Base-by-base conservation (phyloP, 2,329 filamentous ascomycete species). In the Apiospora pterosperma region DNA sequence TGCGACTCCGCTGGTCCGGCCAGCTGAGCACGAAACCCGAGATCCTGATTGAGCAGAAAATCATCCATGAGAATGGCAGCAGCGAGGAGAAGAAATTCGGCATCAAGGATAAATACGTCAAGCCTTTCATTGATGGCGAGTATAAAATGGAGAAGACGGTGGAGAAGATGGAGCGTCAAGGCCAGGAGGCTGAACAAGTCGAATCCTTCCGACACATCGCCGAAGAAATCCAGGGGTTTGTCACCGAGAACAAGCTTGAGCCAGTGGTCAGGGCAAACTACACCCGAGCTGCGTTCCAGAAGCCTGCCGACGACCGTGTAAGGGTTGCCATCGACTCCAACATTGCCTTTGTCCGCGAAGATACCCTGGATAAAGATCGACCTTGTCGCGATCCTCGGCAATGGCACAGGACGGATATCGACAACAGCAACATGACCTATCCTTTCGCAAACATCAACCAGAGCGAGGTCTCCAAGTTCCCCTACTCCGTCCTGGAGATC, bases 21-120 rank as follows among this genome's bases (percentile, higher is more conserved):
- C 91, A 95, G 71, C 82, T 99, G 61, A 87, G 85, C 64, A 83
- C 91, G 55, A 90, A 89, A 71, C 92, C 93, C 0, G 91, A 96
- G 64, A 90, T 99, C 63, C 86, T 89, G 67, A 80, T 98, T 41
- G 96, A 98, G 81, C 93, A 97, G 78, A 99, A 98, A 83, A 90
- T 88, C 12, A 88, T 96, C 64, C 87, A 90, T 64, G 88, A 91
- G 61, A 90, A 91, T 70, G 90, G 93, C 68, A 86, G 84, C 63
- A 96, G 91, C 76, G 88, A 91, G 69, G 93, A 97, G 76, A 86
- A 89, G 70, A 89, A 89, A 70, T 92, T 98, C 71, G 82, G 87
- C 25, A 92, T 97, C 79, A 99, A 99, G 81, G 91, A 94, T 74
- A 98, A 98, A 77, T 97, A 97, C 75, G 85, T 98, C 67, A 90